Evolutionary conservation across 495 filamentous ascomycete species (phyloP).

Genomic region (Pseudomonodictys pantanalensis): DNA sequence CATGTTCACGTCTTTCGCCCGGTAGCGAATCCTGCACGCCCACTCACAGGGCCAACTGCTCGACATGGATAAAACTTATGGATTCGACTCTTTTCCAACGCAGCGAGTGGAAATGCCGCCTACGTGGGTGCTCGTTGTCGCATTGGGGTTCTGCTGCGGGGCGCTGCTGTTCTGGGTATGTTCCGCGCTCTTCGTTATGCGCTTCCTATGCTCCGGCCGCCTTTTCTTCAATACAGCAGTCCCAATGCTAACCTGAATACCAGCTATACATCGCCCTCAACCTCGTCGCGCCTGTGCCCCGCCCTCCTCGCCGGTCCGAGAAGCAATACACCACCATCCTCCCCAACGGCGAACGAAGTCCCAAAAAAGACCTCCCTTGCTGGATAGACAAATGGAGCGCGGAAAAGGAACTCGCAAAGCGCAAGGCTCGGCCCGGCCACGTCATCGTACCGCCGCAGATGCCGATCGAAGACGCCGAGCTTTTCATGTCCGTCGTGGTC

Average conservation of each 20-base stretch:
- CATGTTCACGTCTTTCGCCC: background rate
- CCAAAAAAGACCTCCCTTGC: conserved; percentile 66
- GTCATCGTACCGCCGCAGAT: conserved; percentile 20
- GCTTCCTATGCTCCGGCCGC: too few relatives aligned
- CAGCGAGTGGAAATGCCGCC: conserved; percentile 10
- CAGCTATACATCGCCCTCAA: conserved; percentile 70
- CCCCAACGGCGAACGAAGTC: conserved; percentile 58
- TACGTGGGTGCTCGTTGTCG: conserved; percentile 14
- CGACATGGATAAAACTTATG: conserved; percentile 1
- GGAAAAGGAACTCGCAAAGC: conserved; percentile 47
- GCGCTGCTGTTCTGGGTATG: conserved; percentile 7
- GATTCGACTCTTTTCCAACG: background rate
- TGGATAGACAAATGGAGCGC: conserved; percentile 73
- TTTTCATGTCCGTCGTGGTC: conserved; percentile 83
- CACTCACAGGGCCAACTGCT: background rate
- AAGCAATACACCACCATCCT: conserved; percentile 77
- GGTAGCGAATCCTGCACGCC: too few relatives aligned
- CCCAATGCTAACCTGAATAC: background rate
- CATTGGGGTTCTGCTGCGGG: background rate
- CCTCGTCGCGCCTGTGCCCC: conserved; percentile 76
- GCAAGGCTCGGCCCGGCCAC: conserved; percentile 43
- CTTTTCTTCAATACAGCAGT: too few relatives aligned
- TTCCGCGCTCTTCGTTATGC: background rate
- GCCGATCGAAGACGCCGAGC: conserved; percentile 50
- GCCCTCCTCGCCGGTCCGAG: conserved; percentile 70